Conservation (phyloP, 306 rosid species). For the Dalbergia oliveri region DNA sequence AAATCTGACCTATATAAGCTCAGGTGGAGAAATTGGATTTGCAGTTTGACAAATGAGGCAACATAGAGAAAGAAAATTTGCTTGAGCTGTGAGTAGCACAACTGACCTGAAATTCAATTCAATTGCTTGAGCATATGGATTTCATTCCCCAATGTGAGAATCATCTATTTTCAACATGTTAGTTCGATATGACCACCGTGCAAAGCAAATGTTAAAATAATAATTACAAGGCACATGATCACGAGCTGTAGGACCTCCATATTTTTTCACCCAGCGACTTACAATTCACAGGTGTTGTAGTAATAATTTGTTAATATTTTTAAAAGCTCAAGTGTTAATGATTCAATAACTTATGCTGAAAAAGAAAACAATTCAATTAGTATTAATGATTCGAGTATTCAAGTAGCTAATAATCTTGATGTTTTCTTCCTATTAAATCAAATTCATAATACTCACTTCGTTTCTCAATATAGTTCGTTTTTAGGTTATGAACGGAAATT, state of each 20-base stretch:
- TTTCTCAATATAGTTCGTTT: too few species aligned
- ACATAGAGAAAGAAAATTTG: slow-evolving; percentile 35
- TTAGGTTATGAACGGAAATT: too few species aligned
- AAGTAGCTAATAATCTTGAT: too few species aligned
- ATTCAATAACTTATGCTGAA: neutral
- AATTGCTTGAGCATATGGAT: slow-evolving; percentile 51
- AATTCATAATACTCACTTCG: too few species aligned
- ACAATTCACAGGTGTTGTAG: neutral
- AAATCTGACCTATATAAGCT: neutral
- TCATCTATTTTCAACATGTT: slow-evolving; percentile 32
- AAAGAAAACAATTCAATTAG: too few species aligned
- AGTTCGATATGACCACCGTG: slow-evolving; percentile 42
- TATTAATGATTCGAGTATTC: too few species aligned
- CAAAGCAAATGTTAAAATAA: slow-evolving; percentile 33
- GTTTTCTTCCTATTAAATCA: too few species aligned
- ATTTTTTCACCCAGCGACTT: neutral
- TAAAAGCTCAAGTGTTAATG: too few species aligned
- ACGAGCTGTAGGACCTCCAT: neutral
- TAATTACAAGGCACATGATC: slow-evolving; percentile 32
- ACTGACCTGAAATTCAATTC: slow-evolving; percentile 48
- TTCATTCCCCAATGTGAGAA: slow-evolving; percentile 55
- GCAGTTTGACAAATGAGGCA: slow-evolving; percentile 53
- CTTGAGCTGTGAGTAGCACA: neutral
- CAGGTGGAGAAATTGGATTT: slow-evolving; percentile 10
- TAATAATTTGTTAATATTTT: too few species aligned